Evolutionary conservation across 2,329 filamentous ascomycete species (phyloP).

Genomic region (Moelleriella libera): DNA sequence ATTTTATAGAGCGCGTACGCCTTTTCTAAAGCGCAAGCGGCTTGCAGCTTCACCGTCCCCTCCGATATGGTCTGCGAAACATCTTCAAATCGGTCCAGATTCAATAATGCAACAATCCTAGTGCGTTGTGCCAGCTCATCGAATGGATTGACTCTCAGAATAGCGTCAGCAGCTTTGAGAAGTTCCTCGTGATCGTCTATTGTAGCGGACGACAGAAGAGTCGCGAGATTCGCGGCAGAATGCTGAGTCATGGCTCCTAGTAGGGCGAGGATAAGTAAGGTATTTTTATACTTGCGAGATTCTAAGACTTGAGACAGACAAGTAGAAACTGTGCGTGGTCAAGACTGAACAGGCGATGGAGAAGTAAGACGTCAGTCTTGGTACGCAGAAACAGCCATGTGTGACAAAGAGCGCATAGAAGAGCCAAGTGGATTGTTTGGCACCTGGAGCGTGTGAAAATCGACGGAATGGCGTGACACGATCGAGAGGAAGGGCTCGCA

Average conservation of each 20-base stretch:
- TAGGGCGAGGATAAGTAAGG: not conserved
- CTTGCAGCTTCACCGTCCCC: slow-evolving; percentile 44
- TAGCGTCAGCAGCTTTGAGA: slow-evolving; percentile 47
- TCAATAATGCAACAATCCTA: slow-evolving; percentile 60
- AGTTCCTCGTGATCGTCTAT: slow-evolving; percentile 63
- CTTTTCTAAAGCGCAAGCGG: slow-evolving; percentile 51
- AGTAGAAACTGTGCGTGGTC: no score
- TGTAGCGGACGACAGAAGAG: slow-evolving; percentile 37
- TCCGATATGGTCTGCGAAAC: slow-evolving; percentile 55
- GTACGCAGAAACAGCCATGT: no score
- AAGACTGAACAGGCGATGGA: no score
- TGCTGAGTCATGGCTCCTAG: slow-evolving; percentile 24
- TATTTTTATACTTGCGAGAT: not conserved
- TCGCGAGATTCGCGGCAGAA: slow-evolving; percentile 34
- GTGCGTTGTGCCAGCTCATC: slow-evolving; percentile 50
- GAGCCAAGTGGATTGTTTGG: no score
- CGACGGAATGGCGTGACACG: no score
- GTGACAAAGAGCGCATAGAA: no score
- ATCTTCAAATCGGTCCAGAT: slow-evolving; percentile 72
- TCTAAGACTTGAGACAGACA: not conserved
- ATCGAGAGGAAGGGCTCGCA: no score
- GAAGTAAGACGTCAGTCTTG: no score
- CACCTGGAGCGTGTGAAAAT: no score
- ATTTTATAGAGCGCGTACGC: slow-evolving; percentile 77
- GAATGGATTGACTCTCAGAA: slow-evolving; percentile 45